Base-by-base conservation (phyloP, 2,329 filamentous ascomycete species). In the Albophoma yamanashiensis region DNA sequence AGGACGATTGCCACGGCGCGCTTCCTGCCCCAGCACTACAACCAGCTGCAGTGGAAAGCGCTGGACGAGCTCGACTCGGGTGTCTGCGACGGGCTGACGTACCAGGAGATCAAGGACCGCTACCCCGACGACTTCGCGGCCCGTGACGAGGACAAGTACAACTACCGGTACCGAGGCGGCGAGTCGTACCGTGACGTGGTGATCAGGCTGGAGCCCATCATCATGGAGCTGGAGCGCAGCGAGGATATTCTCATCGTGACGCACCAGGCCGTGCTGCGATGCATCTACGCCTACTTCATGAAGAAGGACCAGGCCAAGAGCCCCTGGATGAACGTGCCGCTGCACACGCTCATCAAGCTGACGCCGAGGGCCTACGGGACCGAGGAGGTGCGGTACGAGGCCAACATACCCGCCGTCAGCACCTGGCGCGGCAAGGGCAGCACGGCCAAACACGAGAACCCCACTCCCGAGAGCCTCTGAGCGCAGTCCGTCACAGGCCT, bases 211-310 rank as follows among this genome's bases (percentile, higher is more conserved):
- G 94, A 99, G 71, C 94, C 94, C 63, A 99, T 99, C 75, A 99
- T 99, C 76, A 99, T 99, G 94, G 94, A 99, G 73, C 81, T 99
- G 58, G 94, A 99, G 75, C 86, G 94, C 63, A 91, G 88, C 67
- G 94, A 97, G 74, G 95, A 99, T 71, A 96, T 99, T 66, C 85
- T 99, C 62, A 97, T 99, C 67, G 92, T 99, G 63, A 97, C 94
- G 4, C 94, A 99, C 73, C 94, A 99, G 76, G 94, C 94, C 17
- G 93, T 99, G 40, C 80, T 99, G 63, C 86, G 94, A 62, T 99
- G 94, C 79, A 96, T 99, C 68, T 99, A 97, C 71, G 91, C 94
- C 38, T 99, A 99, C 75, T 99, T 97, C 74, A 96, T 97, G 89
- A 96, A 97, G 69, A 91, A 94, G 69, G 88, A 91, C 59, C 94